Evolutionary conservation across 257 asterid genomes (phyloP).

Genomic region (Nemophila menziesii): DNA sequence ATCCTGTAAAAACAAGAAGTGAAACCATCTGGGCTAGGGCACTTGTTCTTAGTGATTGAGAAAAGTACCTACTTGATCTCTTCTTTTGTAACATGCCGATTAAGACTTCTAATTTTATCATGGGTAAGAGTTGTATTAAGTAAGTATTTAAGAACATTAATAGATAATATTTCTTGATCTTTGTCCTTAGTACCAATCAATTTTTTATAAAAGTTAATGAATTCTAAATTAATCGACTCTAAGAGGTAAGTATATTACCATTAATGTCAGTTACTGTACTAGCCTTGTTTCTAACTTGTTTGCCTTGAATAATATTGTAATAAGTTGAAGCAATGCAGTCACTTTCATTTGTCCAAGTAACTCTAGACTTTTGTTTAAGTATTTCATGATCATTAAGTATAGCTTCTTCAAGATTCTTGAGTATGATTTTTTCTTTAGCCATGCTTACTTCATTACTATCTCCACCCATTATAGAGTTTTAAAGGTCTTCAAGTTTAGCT

Average conservation of each 20-base stretch:
- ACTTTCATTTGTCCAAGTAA: background rate
- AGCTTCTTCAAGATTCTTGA: too few relatives aligned
- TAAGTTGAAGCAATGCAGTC: background rate
- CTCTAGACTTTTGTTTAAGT: constrained; percentile 2
- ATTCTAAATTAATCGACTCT: too few relatives aligned
- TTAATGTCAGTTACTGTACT: too few relatives aligned
- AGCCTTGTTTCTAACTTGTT: background rate
- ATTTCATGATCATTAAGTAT: too few relatives aligned
- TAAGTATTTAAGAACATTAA: background rate
- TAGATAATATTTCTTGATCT: background rate
- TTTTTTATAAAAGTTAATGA: background rate
- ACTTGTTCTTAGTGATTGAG: background rate
- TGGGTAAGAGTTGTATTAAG: background rate
- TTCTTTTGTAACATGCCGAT: background rate
- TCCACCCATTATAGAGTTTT: too few relatives aligned
- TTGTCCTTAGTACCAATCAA: background rate
- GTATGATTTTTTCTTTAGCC: too few relatives aligned
- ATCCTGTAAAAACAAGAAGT: background rate
- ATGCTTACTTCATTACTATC: too few relatives aligned
- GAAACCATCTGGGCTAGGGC: background rate
- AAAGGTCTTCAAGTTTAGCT: too few relatives aligned
- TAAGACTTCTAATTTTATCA: background rate
- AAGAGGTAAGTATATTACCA: too few relatives aligned
- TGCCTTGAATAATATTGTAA: background rate
- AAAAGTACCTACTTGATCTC: background rate